Evolutionary conservation across 495 filamentous ascomycete genomes (phyloP).

Genomic region (Neurospora sp.): DNA sequence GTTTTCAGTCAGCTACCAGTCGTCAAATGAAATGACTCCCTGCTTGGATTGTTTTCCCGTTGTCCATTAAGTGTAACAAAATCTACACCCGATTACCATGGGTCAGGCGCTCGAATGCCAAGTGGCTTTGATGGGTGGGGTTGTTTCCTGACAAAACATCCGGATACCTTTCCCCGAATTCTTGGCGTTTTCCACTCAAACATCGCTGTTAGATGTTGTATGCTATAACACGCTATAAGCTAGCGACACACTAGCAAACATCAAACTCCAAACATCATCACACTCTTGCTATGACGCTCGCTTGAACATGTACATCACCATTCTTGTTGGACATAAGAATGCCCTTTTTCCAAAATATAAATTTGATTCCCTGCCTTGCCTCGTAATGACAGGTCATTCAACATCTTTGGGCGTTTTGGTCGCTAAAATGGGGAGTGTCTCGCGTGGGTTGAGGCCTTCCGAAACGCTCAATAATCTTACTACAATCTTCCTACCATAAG

Average conservation of each 20-base stretch:
- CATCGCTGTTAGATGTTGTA: not conserved
- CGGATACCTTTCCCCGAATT: not conserved
- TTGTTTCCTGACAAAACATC: not conserved
- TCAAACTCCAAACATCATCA: not conserved
- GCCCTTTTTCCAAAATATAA: fast-evolving
- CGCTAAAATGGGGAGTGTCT: not conserved
- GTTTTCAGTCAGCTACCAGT: not conserved
- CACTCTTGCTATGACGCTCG: not conserved
- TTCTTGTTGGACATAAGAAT: not conserved
- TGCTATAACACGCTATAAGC: not conserved
- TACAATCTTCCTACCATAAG: not conserved
- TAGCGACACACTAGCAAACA: not conserved
- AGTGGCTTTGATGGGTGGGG: not conserved
- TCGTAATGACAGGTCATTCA: fast-evolving
- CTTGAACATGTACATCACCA: not conserved
- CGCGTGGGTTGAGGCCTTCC: not conserved
- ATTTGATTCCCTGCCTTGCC: not conserved
- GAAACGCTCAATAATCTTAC: not conserved
- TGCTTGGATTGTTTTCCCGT: not conserved
- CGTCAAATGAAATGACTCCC: not conserved
- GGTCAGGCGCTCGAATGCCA: not conserved
- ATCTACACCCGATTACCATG: not conserved
- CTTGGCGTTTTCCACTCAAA: not conserved
- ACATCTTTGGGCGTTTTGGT: no score
- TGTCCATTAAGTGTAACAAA: no score